Evolutionary conservation across 1,284 basidiomycete species (phyloP).

Genomic region (Pyrrhoderma lamaoense): DNA sequence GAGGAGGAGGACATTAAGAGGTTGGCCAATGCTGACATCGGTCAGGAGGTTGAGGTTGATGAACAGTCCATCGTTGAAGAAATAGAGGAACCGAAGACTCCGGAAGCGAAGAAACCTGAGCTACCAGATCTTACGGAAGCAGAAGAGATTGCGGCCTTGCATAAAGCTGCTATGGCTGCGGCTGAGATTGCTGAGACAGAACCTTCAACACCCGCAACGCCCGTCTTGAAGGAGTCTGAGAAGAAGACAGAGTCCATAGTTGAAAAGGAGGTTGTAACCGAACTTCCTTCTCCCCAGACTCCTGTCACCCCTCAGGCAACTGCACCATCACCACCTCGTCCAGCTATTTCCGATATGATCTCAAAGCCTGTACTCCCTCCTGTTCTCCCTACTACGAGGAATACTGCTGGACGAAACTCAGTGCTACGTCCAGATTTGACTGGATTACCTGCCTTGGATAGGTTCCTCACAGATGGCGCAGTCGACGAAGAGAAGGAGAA

Average conservation of each 20-base stretch:
- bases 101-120: constrained; percentile 51
- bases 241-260: constrained; percentile 9
- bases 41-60: background rate
- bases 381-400: constrained; percentile 22
- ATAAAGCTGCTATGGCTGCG: constrained; percentile 10
- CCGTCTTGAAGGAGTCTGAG: background rate
- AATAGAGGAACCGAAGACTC: constrained; percentile 58
- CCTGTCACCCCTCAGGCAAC: constrained; percentile 11
- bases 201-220: constrained; percentile 7
- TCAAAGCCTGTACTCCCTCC: constrained; percentile 3
- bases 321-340: background rate
- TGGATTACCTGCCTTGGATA: constrained; percentile 68
- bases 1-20: constrained; percentile 27
- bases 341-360: background rate
- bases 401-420: constrained; percentile 22
- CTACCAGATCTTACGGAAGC: constrained; percentile 31
- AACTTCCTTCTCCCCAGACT: constrained; percentile 4
- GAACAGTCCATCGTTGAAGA: constrained; percentile 5
- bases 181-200: constrained; percentile 13
- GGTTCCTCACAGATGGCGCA: constrained; percentile 48
- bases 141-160: constrained; percentile 20
- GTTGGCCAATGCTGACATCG: constrained; percentile 13
- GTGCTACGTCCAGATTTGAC: constrained; percentile 61
- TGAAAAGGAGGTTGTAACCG: background rate
- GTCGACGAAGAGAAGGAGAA: constrained; percentile 48